Evolutionary conservation across 495 filamentous ascomycete species (phyloP), one percentile per base, ranked within the genome.

Genomic region (Aspergillus avenaceus): DNA sequence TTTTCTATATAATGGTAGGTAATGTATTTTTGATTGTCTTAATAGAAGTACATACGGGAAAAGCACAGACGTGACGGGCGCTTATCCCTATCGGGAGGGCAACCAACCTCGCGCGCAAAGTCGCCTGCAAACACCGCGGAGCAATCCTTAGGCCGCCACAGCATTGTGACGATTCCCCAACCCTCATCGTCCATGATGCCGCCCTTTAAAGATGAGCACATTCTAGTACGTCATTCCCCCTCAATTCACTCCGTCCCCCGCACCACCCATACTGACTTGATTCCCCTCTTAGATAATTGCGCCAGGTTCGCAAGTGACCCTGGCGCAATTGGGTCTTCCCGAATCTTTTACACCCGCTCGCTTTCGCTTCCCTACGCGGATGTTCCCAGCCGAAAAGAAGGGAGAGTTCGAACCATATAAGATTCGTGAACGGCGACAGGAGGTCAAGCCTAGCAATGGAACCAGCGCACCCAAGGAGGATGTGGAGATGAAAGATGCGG

Each of bases 321-420:
- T 96, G 65, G 95, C 92, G 54, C 93, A 97, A 75, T 79, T 96
- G 16, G 93, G 93, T 40, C 84, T 95, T 31, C 85, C 86, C 47
- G 93, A 98, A 71, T 87, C 85, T 3, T 91, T 96, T 62, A 92
- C 89, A 8, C 92, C 90, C 5, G 87, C 93, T 19, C 78, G 81
- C 40, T 74, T 86, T 63, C 85, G 88, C 54, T 79, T 97, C 56
- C 82, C 85, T 14, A 95, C 91, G 58, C 86, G 93, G 73, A 95
- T 98, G 90, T 98, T 97, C 65, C 83, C 82, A 4, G 88, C 84
- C 22, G 83, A 88, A 40, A 85, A 87, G 48, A 73, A 76, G 54
- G 86, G 86, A 36, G 84, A 92, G 61, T 98, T 78, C 73, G 87
- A 91, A 55, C 90, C 91, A 9, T 84, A 86, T 59, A 88, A 85